These are phyloP conservation scores for Diplodia mutila DNA, from an alignment of 2,329 filamentous ascomycete genomes.

Conservation along the genomic window DNA sequence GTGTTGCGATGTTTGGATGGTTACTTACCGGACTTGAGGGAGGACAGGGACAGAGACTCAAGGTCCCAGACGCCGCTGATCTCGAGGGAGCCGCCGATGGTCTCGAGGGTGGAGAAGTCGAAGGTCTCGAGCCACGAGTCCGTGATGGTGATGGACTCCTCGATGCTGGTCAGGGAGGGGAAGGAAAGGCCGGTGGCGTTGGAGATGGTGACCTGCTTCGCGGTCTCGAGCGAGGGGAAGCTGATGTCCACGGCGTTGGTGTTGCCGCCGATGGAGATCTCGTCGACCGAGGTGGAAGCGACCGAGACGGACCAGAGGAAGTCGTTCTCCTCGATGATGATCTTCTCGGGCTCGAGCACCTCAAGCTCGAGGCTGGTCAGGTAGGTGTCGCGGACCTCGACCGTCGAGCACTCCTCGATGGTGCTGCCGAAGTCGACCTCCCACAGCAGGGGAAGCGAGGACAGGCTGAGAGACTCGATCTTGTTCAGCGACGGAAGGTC, in stretches of 20 bases:
- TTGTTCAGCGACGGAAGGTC: conserved; percentile 15
- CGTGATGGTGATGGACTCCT: conserved; percentile 10
- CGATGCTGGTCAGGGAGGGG: conserved; percentile 17
- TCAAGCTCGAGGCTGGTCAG: conserved; percentile 19
- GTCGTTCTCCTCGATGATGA: conserved; percentile 18
- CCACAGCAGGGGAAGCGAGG: conserved; percentile 22
- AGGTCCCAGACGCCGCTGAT: conserved; percentile 18
- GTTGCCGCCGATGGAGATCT: conserved; percentile 12
- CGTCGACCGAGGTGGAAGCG: conserved; percentile 8
- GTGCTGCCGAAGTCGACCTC: conserved; percentile 15
- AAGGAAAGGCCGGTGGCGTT: conserved; percentile 13
- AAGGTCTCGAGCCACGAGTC: conserved; percentile 9
- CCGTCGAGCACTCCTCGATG: conserved; percentile 1
- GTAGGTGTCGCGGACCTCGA: conserved; percentile 17
- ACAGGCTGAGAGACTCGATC: conserved; percentile 11
- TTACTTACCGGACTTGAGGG: not conserved
- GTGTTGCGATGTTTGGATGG: not conserved
- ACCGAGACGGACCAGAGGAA: conserved; percentile 17
- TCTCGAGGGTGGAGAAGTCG: conserved; percentile 14
- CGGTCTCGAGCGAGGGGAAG: conserved; percentile 15
- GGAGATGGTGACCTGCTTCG: conserved; percentile 11
- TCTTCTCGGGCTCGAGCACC: conserved; percentile 1
- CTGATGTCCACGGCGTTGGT: conserved; percentile 17
- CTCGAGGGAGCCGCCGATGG: conserved; percentile 10
- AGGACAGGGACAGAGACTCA: conserved; percentile 8